Evolutionary conservation across 2,329 filamentous ascomycete genomes (phyloP).

Genomic region (Fusarium papillatum): DNA sequence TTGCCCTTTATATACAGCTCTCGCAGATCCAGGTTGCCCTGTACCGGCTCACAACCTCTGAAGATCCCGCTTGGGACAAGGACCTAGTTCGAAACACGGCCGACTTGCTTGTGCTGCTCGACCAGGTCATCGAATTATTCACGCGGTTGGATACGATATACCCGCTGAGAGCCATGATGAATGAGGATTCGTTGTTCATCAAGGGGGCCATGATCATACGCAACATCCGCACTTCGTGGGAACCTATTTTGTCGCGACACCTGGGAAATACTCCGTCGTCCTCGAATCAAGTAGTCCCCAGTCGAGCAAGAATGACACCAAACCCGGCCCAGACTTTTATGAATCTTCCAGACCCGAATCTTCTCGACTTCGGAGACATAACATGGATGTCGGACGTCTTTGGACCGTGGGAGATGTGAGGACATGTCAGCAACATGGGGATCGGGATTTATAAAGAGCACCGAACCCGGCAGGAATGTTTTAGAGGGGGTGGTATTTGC

Average conservation of each 20-base stretch:
- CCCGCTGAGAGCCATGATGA: slow-evolving; percentile 42
- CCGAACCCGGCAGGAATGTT: neutral
- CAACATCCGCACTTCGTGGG: slow-evolving; percentile 51
- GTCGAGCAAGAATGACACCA: slow-evolving; percentile 22
- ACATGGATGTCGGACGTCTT: slow-evolving; percentile 55
- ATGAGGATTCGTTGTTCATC: slow-evolving; percentile 48
- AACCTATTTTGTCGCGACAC: slow-evolving; percentile 48
- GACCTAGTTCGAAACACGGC: slow-evolving; percentile 50
- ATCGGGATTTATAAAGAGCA: neutral
- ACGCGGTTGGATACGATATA: slow-evolving; percentile 44
- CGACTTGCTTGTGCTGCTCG: slow-evolving; percentile 52
- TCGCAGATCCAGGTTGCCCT: slow-evolving; percentile 53
- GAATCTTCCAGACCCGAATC: slow-evolving; percentile 37
- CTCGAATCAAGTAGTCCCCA: slow-evolving; percentile 40
- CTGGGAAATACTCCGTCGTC: slow-evolving; percentile 48
- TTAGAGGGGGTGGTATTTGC: neutral
- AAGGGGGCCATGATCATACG: slow-evolving; percentile 53
- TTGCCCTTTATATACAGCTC: slow-evolving; percentile 50
- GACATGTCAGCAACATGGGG: neutral
- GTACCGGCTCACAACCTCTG: slow-evolving; percentile 54
- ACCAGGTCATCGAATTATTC: slow-evolving; percentile 51
- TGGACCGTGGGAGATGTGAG: slow-evolving; percentile 52
- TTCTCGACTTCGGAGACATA: slow-evolving; percentile 51
- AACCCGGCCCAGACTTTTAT: slow-evolving; percentile 29
- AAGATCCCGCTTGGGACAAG: slow-evolving; percentile 58